Percentiles rank a stretch among this genome's conserved stretches.
phyloP scores from a whole-genome alignment of 2,329 filamentous ascomycete species.

The Diaporthe capsici region DNA sequence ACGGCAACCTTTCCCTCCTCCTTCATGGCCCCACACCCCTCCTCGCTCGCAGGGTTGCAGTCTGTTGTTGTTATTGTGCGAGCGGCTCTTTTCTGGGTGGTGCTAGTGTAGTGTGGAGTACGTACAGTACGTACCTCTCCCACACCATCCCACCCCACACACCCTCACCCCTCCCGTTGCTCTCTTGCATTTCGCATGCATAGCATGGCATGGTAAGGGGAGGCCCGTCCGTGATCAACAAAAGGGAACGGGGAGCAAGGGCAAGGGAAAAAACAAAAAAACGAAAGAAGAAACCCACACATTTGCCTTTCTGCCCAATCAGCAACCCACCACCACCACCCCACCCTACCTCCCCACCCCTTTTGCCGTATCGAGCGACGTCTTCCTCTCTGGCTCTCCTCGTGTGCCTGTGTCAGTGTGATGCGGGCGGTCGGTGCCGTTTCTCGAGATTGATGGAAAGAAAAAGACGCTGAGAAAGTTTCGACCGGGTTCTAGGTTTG shows the following conservation, averaged over 20 bases:
- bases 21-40: background rate
- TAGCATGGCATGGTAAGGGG: slow-evolving; percentile 23
- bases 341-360: background rate
- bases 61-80: background rate
- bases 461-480: background rate
- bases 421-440: slow-evolving; percentile 2
- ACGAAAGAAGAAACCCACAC: slow-evolving; percentile 4
- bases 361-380: background rate
- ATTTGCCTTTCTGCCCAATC: background rate
- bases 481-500: slow-evolving; percentile 9
- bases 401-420: background rate
- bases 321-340: background rate
- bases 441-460: background rate
- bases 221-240: slow-evolving; percentile 31
- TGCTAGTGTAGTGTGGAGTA: background rate
- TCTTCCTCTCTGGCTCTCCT: background rate
- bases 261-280: background rate
- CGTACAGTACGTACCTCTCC: background rate
- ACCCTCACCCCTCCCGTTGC: background rate
- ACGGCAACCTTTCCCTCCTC: slow-evolving; percentile 1
- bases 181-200: slow-evolving; percentile 11
- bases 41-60: slow-evolving; percentile 11
- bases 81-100: slow-evolving; percentile 20
- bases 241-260: slow-evolving; percentile 1
- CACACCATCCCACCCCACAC: background rate